phyloP scores from a whole-genome alignment of 805 yeast genomes.

The Tetrapisispora namnaoensis region DNA sequence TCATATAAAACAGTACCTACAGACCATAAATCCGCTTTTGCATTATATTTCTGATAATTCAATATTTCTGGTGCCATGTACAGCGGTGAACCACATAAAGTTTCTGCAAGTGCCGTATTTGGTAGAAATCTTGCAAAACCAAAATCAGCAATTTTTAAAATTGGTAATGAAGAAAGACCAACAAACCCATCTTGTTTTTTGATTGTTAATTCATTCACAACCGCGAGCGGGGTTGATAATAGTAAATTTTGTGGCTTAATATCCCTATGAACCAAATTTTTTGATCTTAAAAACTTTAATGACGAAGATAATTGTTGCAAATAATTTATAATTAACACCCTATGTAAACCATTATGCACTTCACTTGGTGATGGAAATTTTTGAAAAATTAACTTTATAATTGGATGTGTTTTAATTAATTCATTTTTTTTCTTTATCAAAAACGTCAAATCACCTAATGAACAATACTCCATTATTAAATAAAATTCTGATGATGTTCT shows the following conservation, averaged over 20 bases:
- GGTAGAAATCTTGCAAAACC: slow-evolving; percentile 96
- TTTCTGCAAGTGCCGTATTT: slow-evolving; percentile 88
- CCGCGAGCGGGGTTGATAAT: slow-evolving; percentile 58
- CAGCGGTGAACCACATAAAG: slow-evolving; percentile 93
- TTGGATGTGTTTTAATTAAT: slow-evolving; percentile 64
- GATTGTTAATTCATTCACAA: slow-evolving; percentile 38
- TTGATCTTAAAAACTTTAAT: slow-evolving; percentile 66
- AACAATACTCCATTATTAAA: slow-evolving; percentile 91
- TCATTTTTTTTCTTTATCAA: slow-evolving; percentile 72
- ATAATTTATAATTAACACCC: slow-evolving; percentile 70
- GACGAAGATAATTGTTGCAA: slow-evolving; percentile 81
- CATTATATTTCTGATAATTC: slow-evolving; percentile 89
- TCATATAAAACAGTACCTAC: slow-evolving; percentile 95
- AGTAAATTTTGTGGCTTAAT: slow-evolving; percentile 77
- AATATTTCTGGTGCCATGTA: slow-evolving; percentile 98
- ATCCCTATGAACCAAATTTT: slow-evolving; percentile 85
- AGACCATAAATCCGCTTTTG: slow-evolving; percentile 96
- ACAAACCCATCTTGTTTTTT: slow-evolving; percentile 51
- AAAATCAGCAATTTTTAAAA: slow-evolving; percentile 90
- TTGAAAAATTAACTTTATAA: slow-evolving; percentile 62
- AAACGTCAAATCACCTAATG: slow-evolving; percentile 86
- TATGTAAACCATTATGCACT: slow-evolving; percentile 69
- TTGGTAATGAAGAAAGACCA: slow-evolving; percentile 83
- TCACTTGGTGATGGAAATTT: slow-evolving; percentile 74
- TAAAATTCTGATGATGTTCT: slow-evolving; percentile 74